Conservation (phyloP, 148 eudicot genomes). For the Tetragonia tetragonoides region DNA sequence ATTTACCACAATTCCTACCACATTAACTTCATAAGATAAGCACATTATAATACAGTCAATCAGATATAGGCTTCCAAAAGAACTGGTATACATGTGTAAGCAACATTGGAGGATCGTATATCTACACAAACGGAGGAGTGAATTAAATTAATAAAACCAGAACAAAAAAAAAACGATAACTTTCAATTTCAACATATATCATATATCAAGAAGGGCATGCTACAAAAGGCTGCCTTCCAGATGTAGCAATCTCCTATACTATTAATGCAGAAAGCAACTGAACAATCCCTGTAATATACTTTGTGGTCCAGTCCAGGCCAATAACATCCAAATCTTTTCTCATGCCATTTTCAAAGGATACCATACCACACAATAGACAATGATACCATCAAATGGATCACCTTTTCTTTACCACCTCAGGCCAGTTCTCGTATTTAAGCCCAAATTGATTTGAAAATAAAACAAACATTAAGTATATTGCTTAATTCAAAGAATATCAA, state of each 20-base stretch:
- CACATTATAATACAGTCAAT: constrained; percentile 5
- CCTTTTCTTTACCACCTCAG: constrained; percentile 11
- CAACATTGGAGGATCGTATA: neutral
- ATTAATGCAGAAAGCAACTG: constrained; percentile 38
- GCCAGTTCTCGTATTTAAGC: neutral
- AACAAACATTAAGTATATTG: too few relatives aligned
- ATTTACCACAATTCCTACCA: constrained; percentile 10
- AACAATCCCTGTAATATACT: constrained; percentile 27
- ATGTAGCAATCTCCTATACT: constrained; percentile 29
- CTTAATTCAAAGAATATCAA: too few relatives aligned
- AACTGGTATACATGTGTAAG: neutral
- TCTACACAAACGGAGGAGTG: neutral
- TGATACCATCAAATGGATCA: constrained; percentile 24
- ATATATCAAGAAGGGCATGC: constrained; percentile 16
- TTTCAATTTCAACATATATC: neutral
- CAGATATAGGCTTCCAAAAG: neutral
- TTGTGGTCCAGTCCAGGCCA: constrained; percentile 28
- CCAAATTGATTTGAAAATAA: too few relatives aligned
- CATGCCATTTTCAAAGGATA: constrained; percentile 34
- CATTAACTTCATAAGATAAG: constrained; percentile 11
- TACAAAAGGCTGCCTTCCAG: constrained; percentile 9
- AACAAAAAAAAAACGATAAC: neutral
- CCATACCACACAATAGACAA: constrained; percentile 28
- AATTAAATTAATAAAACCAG: neutral
- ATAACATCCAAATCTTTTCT: constrained; percentile 31